Conservation (phyloP, 768 basidiomycete species). For the Lactifluus pinguis region DNA sequence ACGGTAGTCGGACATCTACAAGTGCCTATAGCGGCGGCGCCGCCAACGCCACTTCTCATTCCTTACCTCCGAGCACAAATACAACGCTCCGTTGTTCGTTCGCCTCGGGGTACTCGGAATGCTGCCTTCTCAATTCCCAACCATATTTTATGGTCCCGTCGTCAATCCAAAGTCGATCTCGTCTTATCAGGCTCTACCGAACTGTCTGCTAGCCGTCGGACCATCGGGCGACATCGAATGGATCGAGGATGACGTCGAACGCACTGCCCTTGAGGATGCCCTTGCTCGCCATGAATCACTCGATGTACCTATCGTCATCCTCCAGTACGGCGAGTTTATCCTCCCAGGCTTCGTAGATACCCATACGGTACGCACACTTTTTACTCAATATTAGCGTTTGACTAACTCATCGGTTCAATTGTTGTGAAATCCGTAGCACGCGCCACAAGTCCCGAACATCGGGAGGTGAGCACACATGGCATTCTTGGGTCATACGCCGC, state of each 20-base stretch:
- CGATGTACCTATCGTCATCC: constrained; percentile 29
- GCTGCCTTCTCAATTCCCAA: background rate
- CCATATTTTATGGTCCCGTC: constrained; percentile 47
- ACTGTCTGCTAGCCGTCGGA: constrained; percentile 46
- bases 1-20: background rate
- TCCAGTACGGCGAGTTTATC: constrained; percentile 47
- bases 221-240: constrained; percentile 54
- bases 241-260: constrained; percentile 52
- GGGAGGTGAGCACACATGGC: constrained; percentile 38
- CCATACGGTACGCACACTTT: constrained; percentile 56
- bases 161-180: constrained; percentile 43
- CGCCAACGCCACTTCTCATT: background rate
- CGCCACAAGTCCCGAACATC: constrained; percentile 69
- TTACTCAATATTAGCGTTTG: background rate
- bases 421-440: constrained; percentile 42
- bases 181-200: constrained; percentile 38
- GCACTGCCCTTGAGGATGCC: constrained; percentile 38
- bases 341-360: constrained; percentile 90
- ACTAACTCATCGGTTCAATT: background rate
- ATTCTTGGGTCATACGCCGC: background rate
- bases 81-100: background rate
- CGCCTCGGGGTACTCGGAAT: background rate
- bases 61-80: background rate
- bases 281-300: constrained; percentile 42
- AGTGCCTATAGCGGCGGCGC: background rate